These are phyloP conservation scores for Fusarium coffeatum DNA, from an alignment of 2,329 filamentous ascomycete genomes.

Conservation along the genomic window DNA sequence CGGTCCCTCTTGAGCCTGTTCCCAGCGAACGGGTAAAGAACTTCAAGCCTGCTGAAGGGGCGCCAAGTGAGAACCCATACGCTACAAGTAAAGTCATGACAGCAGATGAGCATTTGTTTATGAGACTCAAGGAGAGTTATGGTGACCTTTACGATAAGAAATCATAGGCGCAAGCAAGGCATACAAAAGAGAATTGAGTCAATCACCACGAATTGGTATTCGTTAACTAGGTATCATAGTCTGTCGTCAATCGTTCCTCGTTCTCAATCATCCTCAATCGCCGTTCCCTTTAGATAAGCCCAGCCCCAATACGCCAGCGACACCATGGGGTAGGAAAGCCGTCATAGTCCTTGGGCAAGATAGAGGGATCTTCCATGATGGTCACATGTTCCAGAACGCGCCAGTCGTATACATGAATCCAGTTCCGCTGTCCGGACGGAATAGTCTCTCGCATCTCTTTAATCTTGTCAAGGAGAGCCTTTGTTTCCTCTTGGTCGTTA, in stretches of 20 bases:
- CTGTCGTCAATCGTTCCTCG: not conserved
- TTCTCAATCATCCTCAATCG: not conserved
- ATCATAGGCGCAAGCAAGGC: slow-evolving; percentile 20
- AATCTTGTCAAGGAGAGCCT: slow-evolving; percentile 50
- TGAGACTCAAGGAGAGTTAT: slow-evolving; percentile 70
- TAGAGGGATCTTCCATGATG: slow-evolving; percentile 52
- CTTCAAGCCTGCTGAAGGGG: slow-evolving; percentile 51
- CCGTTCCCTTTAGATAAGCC: slow-evolving; percentile 51
- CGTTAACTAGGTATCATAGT: not conserved
- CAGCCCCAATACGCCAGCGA: slow-evolving; percentile 58
- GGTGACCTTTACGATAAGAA: slow-evolving; percentile 63
- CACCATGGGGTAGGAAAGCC: slow-evolving; percentile 57
- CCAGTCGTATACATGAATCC: slow-evolving; percentile 62
- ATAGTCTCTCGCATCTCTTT: slow-evolving; percentile 46
- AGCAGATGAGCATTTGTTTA: slow-evolving; percentile 71
- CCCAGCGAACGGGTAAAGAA: slow-evolving; percentile 68
- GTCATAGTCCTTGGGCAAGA: slow-evolving; percentile 50
- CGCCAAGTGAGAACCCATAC: slow-evolving; percentile 58
- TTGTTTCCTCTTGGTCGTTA: slow-evolving; percentile 47
- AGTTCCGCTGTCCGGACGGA: slow-evolving; percentile 45
- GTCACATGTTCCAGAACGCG: slow-evolving; percentile 56
- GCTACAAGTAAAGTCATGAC: slow-evolving; percentile 68
- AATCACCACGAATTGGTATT: not conserved
- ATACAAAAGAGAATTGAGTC: not conserved
- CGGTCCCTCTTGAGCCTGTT: slow-evolving; percentile 65